These are phyloP conservation scores for Botrytis cinerea DNA, from an alignment of 2,329 filamentous ascomycete genomes.

Conservation along the genomic window DNA sequence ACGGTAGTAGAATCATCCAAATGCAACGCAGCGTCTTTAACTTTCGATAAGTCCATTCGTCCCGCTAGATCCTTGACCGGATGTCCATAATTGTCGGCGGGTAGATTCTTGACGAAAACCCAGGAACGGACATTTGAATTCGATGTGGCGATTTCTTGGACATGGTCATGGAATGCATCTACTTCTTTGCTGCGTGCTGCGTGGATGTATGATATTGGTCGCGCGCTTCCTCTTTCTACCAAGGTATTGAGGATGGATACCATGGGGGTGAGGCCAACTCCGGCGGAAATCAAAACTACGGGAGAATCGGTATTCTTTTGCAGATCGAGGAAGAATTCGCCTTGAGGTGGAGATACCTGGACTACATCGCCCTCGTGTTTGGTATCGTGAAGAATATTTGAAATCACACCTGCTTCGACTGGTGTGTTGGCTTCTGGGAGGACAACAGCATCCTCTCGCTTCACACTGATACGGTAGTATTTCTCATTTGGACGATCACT, in stretches of 20 bases:
- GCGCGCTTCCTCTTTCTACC: conserved; percentile 39
- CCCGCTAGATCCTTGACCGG: not conserved
- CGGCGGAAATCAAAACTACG: conserved; percentile 66
- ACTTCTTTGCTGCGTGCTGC: conserved; percentile 53
- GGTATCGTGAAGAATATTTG: conserved; percentile 52
- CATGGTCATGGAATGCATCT: conserved; percentile 57
- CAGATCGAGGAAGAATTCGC: conserved; percentile 63
- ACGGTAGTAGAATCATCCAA: not conserved
- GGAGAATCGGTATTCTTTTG: conserved; percentile 49
- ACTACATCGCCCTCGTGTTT: conserved; percentile 53
- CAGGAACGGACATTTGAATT: not conserved
- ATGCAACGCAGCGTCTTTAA: conserved; percentile 5
- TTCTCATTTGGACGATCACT: conserved; percentile 56
- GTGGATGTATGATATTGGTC: conserved; percentile 65
- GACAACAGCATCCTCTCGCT: conserved; percentile 52
- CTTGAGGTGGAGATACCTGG: conserved; percentile 56
- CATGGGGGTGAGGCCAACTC: conserved; percentile 69
- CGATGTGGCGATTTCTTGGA: conserved; percentile 40
- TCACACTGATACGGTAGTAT: conserved; percentile 74
- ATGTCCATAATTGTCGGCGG: not conserved
- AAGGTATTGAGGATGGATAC: conserved; percentile 64
- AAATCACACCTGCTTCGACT: conserved; percentile 13
- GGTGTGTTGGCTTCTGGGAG: not conserved
- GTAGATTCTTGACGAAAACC: conserved; percentile 13
- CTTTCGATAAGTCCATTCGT: conserved; percentile 12